Percentiles rank a stretch among this genome's conserved stretches.
phyloP scores from a whole-genome alignment of 139 green algal genomes.

The Volvox reticuliferus region DNA sequence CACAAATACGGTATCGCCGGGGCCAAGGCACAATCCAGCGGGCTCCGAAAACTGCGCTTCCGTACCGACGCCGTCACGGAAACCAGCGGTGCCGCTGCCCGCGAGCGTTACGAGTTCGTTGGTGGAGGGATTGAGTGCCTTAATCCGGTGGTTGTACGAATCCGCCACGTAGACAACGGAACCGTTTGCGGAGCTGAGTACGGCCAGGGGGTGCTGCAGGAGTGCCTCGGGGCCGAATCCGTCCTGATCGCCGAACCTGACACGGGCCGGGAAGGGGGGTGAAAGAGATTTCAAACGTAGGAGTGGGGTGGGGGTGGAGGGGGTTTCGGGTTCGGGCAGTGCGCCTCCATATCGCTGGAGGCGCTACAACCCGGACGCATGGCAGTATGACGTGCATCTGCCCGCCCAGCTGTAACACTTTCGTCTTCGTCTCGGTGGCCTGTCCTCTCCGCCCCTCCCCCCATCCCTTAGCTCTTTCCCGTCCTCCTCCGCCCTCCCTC shows the following conservation, averaged over 20 bases:
- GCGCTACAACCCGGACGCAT: too few species aligned
- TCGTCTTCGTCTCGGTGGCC: not conserved
- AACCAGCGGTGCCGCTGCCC: conserved; percentile 71
- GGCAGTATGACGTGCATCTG: too few species aligned
- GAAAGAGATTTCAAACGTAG: not conserved
- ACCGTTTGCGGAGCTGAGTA: conserved; percentile 52
- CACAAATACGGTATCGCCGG: conserved; percentile 63
- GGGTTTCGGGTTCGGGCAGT: too few species aligned
- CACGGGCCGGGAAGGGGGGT: not conserved
- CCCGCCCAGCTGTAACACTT: too few species aligned
- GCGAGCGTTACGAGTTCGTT: conserved; percentile 65
- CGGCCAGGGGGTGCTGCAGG: conserved; percentile 79
- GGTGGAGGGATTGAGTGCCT: conserved; percentile 70
- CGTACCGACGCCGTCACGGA: conserved; percentile 66
- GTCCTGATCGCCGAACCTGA: conserved; percentile 81
- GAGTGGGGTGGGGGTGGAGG: too few species aligned
- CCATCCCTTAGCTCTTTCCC: not conserved
- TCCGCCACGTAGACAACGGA: conserved; percentile 78
- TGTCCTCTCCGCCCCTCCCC: not conserved
- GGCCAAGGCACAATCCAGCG: conserved; percentile 66
- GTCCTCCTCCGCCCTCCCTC: not conserved
- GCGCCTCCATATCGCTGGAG: too few species aligned
- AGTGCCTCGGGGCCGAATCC: conserved; percentile 66
- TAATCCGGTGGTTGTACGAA: conserved; percentile 88
- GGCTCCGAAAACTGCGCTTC: conserved; percentile 81